These are phyloP conservation scores for Cucumis cinereus DNA, from an alignment of 306 rosid species.

Conservation along the genomic window DNA sequence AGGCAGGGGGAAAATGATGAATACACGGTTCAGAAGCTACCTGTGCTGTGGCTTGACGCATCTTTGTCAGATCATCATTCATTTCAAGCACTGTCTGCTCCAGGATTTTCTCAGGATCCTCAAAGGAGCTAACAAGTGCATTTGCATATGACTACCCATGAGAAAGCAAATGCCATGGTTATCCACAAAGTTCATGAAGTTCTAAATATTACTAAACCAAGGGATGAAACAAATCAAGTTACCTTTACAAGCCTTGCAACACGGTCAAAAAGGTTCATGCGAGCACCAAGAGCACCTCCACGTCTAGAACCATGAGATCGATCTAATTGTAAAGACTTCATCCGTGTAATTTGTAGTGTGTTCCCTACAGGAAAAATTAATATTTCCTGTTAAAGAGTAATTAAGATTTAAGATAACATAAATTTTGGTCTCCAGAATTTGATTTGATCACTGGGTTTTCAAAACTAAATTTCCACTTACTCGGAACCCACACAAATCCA, in stretches of 20 bases:
- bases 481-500: neutral
- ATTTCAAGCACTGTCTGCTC: conserved; percentile 94
- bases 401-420: neutral
- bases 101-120: conserved; percentile 93
- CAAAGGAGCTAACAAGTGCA: conserved; percentile 73
- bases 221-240: neutral
- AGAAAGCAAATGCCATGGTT: neutral
- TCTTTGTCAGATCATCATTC: conserved; percentile 89
- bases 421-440: neutral
- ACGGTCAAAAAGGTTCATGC: conserved; percentile 81
- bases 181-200: neutral
- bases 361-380: conserved; percentile 13
- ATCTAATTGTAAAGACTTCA: conserved; percentile 27
- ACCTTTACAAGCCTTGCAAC: conserved; percentile 52
- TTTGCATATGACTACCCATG: conserved; percentile 76
- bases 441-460: neutral
- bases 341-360: conserved; percentile 26
- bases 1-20: neutral
- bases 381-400: neutral
- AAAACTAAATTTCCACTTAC: neutral
- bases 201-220: neutral
- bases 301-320: conserved; percentile 22
- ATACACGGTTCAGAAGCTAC: conserved; percentile 25
- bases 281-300: conserved; percentile 66
- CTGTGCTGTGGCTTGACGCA: conserved; percentile 99